Evolutionary conservation across 2,329 filamentous ascomycete genomes (phyloP).

Genomic region (Trichoderma atroviride): DNA sequence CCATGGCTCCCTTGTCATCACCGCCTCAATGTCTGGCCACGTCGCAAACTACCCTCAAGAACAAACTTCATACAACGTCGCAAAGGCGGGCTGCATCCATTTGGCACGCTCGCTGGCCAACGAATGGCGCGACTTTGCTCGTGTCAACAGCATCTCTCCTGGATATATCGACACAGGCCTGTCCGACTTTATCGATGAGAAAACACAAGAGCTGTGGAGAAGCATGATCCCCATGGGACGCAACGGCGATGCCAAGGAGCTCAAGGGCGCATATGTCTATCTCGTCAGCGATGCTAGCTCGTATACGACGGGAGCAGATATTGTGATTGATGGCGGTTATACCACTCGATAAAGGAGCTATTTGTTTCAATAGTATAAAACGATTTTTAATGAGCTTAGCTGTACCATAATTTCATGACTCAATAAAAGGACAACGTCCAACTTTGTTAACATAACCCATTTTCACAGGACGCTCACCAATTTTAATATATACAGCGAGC

Average conservation of each 20-base stretch:
- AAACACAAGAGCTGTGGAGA: constrained; percentile 73
- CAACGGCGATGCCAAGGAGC: constrained; percentile 67
- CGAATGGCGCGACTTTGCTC: constrained; percentile 70
- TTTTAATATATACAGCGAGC: background rate
- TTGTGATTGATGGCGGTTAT: constrained; percentile 75
- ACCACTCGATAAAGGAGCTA: constrained; percentile 43
- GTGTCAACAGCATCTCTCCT: constrained; percentile 67
- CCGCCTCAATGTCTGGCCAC: constrained; percentile 70
- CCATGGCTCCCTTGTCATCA: constrained; percentile 68
- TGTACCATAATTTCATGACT: background rate
- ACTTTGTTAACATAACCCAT: background rate
- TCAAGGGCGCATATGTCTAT: constrained; percentile 79
- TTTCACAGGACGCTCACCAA: background rate
- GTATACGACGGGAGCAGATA: constrained; percentile 72
- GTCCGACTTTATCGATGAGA: constrained; percentile 63
- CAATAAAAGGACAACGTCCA: background rate
- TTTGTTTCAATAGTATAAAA: background rate
- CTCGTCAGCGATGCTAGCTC: constrained; percentile 73
- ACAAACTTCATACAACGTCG: constrained; percentile 68
- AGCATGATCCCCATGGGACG: constrained; percentile 75
- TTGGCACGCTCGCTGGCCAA: constrained; percentile 56
- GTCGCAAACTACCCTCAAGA: constrained; percentile 71
- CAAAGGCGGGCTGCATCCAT: constrained; percentile 59
- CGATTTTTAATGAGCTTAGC: background rate
- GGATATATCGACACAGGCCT: constrained; percentile 72